Percentiles rank a stretch among this genome's conserved stretches.
These are phyloP conservation scores for Corylus heterophylla DNA, from an alignment of 306 rosid genomes.

Conservation along the genomic window DNA sequence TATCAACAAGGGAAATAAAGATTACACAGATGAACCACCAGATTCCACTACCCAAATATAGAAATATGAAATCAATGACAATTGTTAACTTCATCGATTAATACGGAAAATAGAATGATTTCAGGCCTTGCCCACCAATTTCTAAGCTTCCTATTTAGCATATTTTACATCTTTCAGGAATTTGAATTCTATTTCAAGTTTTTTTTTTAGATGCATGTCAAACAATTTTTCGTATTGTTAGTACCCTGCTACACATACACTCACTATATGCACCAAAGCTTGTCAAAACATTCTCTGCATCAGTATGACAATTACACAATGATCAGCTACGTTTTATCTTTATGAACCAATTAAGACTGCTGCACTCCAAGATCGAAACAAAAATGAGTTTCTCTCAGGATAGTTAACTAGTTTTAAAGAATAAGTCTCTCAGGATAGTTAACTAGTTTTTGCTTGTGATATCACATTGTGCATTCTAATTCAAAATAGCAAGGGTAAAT, in stretches of 20 bases:
- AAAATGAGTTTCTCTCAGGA: neutral
- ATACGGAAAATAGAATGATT: neutral
- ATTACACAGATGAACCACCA: neutral
- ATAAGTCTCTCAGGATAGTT: constrained; percentile 1
- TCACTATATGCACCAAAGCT: neutral
- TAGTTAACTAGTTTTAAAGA: neutral
- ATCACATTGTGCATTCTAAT: constrained; percentile 16
- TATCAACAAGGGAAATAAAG: too few relatives aligned
- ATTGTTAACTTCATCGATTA: neutral
- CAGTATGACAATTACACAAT: neutral
- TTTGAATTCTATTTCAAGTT: too few relatives aligned
- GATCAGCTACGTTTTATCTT: too few relatives aligned
- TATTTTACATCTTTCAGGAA: too few relatives aligned
- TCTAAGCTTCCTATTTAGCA: neutral
- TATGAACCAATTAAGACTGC: neutral
- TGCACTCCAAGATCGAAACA: neutral
- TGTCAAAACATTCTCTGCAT: neutral
- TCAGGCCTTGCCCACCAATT: neutral
- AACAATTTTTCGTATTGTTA: neutral
- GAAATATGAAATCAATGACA: neutral
- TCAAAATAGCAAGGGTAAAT: constrained; percentile 10
- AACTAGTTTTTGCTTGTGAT: neutral
- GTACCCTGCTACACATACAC: neutral
- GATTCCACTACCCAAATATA: neutral
- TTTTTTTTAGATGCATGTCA: neutral